Evolutionary conservation across 352 stramenopile genomes (phyloP).

Genomic region (Globisporangium uncinulatum): DNA sequence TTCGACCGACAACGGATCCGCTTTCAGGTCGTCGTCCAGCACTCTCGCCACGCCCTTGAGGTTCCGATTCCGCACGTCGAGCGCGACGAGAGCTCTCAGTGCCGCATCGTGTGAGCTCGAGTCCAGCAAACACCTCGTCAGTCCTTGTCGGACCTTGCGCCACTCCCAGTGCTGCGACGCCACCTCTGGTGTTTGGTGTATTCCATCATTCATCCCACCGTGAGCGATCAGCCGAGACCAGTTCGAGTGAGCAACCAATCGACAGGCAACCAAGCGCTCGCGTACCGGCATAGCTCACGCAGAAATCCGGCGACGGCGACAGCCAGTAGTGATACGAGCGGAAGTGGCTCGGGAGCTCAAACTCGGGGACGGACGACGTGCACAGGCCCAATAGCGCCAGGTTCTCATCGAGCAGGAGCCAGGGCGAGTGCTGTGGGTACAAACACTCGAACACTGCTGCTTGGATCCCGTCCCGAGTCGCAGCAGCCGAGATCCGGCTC

Average conservation of each 20-base stretch:
- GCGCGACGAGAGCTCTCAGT: constrained; percentile 30
- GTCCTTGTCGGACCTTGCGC: constrained; percentile 27
- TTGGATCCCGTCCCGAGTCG: constrained; percentile 21
- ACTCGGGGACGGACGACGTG: constrained; percentile 15
- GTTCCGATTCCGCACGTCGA: constrained; percentile 33
- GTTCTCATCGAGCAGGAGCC: constrained; percentile 23
- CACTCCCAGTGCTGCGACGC: constrained; percentile 44
- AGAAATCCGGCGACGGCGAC: constrained; percentile 30
- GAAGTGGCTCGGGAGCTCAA: constrained; percentile 30
- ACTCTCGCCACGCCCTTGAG: constrained; percentile 34
- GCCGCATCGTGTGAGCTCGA: constrained; percentile 25
- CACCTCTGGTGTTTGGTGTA: constrained; percentile 15
- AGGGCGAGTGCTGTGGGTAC: constrained; percentile 29
- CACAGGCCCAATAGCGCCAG: constrained; percentile 39
- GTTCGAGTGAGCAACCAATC: no score
- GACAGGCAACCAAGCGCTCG: no score
- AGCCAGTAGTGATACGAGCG: constrained; percentile 25
- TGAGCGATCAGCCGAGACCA: background rate
- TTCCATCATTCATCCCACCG: background rate
- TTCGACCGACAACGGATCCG: constrained; percentile 31
- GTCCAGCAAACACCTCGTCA: constrained; percentile 26
- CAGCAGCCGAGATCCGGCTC: constrained; percentile 13
- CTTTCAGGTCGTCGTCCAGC: constrained; percentile 24
- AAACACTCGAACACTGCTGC: constrained; percentile 35
- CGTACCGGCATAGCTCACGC: constrained; percentile 39